Evolutionary conservation across 371 early-diverging fungal species (phyloP), one percentile per base, ranked within the genome.

Genomic region (Zychaea mexicana): DNA sequence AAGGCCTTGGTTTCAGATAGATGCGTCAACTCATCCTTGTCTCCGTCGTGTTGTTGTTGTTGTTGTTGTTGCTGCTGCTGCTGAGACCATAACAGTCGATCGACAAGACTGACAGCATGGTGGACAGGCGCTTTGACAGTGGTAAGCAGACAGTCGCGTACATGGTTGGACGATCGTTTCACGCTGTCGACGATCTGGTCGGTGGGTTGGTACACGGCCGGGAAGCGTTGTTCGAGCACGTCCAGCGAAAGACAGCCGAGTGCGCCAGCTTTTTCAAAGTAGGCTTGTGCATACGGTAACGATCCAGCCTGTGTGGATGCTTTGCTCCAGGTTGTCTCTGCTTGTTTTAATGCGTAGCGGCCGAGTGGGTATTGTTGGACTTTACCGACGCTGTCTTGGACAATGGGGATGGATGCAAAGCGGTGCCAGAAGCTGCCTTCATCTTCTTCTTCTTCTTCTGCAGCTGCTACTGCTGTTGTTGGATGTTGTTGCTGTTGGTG

Each of bases 231-330:
- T 60, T 90, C 89, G 24, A 92, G 60, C 19, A 82, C 42, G 60
- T 90, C 89, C 26, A 92, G 78, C 9, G 91, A 88, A 57, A 82
- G 74, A 36, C 79, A 77, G 36, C 87, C 91, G 30, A 88, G 57
- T 24, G 83, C 71, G 64, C 90, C 90, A 13, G 79, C 84, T 27
- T 72, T 78, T 46, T 74, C 62, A 10, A 88, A 65, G 57, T 85
- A 80, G 17, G 73, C 69, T 47, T 66, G 76, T 31, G 77, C 69
- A 68, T 81, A 49, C 19, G 49, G 49, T 24, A 49, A 82, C 39
- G 81, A 74, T 46, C 81, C 72, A 2, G 84, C 76, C 15, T 78
- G 65, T 30, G 70, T 67, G 21, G 73, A 65, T n/a, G 83, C 88
- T 21, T 64, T 70, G 33, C 62, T 70, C 45, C 81, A 64, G 13